Conservation (phyloP, 2,329 filamentous ascomycete genomes). For the Shiraia sp. region DNA sequence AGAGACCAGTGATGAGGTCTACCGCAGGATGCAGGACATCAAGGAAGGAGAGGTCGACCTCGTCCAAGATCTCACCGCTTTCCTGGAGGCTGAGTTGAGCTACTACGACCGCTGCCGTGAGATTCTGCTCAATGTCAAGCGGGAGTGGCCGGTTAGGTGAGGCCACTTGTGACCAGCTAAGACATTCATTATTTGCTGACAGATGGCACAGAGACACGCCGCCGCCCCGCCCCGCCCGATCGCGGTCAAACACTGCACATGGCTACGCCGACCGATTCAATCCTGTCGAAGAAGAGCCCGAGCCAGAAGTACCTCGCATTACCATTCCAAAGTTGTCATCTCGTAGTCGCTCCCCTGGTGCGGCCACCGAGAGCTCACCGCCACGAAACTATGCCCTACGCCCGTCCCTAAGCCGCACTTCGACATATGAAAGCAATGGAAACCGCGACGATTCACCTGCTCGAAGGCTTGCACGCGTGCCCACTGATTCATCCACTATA, state of each 20-base stretch:
- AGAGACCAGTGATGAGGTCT: constrained; percentile 89
- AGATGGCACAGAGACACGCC: constrained; percentile 28
- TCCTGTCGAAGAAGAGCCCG: constrained; percentile 60
- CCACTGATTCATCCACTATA: constrained; percentile 59
- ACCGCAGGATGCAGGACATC: constrained; percentile 92
- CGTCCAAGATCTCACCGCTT: constrained; percentile 75
- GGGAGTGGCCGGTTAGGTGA: constrained; percentile 69
- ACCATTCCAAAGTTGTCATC: constrained; percentile 47
- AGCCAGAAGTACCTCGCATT: constrained; percentile 55
- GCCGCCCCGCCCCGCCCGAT: constrained; percentile 51
- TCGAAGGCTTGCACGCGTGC: constrained; percentile 54
- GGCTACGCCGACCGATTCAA: constrained; percentile 65
- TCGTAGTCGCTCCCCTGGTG: constrained; percentile 48
- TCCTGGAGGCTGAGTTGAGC: constrained; percentile 85
- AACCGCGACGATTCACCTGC: constrained; percentile 58
- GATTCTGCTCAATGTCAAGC: constrained; percentile 71
- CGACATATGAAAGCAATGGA: constrained; percentile 63
- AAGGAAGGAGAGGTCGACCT: constrained; percentile 88
- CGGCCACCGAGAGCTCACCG: constrained; percentile 26
- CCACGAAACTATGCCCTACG: constrained; percentile 45
- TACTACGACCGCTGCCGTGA: constrained; percentile 92
- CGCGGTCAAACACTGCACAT: constrained; percentile 67
- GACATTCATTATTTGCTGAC: constrained; percentile 19
- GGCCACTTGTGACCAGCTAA: constrained; percentile 17
- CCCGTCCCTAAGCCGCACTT: constrained; percentile 55